phyloP scores from a whole-genome alignment of 768 basidiomycete genomes.

The Suillus ampliporus region DNA sequence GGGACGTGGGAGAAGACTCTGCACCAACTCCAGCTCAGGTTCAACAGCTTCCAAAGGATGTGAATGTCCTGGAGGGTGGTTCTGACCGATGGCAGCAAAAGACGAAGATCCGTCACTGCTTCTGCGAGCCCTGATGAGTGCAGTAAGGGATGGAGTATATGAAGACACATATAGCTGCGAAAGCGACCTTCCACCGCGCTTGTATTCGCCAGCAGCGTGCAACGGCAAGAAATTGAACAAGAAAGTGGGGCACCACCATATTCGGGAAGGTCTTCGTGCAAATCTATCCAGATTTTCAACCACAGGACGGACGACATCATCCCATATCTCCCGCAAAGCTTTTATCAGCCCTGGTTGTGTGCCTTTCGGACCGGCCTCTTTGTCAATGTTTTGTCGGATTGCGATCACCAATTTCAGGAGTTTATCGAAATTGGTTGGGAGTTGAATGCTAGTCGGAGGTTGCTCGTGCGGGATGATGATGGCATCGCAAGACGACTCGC shows the following conservation, averaged over 20 bases:
- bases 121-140: conserved; percentile 17
- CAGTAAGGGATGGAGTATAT: conserved; percentile 14
- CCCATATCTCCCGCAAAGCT: conserved; percentile 7
- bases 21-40: neutral
- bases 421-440: neutral
- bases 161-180: conserved; percentile 13
- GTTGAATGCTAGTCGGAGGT: neutral
- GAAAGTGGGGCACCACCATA: conserved; percentile 15
- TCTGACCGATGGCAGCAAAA: conserved; percentile 15
- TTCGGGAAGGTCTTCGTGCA: neutral
- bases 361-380: no score
- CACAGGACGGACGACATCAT: neutral
- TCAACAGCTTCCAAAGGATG: neutral
- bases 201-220: conserved; percentile 15
- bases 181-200: neutral
- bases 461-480: conserved; percentile 12
- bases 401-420: neutral
- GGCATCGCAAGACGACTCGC: conserved; percentile 12
- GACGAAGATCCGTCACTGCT: neutral
- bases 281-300: neutral
- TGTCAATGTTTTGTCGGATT: neutral
- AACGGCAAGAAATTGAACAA: conserved; percentile 15
- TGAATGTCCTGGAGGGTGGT: neutral
- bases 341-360: neutral
- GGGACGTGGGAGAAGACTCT: neutral